Evolutionary conservation across 805 yeast genomes (phyloP).

Genomic region (Hanseniaspora taiwanica): DNA sequence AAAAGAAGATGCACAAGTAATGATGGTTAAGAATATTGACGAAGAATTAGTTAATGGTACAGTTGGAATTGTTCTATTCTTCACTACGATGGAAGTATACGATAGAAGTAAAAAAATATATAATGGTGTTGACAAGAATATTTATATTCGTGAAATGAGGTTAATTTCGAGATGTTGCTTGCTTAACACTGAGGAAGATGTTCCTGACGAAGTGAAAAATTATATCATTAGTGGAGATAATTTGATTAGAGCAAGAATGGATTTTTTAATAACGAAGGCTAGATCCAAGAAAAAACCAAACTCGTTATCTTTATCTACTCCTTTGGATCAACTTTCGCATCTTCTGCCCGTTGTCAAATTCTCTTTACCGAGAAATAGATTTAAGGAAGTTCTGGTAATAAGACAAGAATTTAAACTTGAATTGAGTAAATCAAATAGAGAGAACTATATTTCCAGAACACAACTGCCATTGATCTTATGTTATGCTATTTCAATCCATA

Average conservation of each 20-base stretch:
- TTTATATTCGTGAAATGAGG: slow-evolving; percentile 18
- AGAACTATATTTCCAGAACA: slow-evolving; percentile 24
- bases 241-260: slow-evolving; percentile 5
- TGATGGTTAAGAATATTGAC: slow-evolving; percentile 78
- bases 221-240: slow-evolving; percentile 10
- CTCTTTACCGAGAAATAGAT: slow-evolving; percentile 16
- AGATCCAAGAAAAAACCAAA: background rate
- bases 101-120: slow-evolving; percentile 14
- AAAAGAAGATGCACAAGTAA: slow-evolving; percentile 85
- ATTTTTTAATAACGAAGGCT: slow-evolving; percentile 2
- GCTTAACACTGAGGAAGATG: slow-evolving; percentile 7
- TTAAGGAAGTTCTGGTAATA: slow-evolving; percentile 23
- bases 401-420: slow-evolving; percentile 29
- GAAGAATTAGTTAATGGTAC: slow-evolving; percentile 80
- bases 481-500: slow-evolving; percentile 78
- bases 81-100: slow-evolving; percentile 20
- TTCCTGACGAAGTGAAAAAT: slow-evolving; percentile 16
- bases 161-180: slow-evolving; percentile 23
- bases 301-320: slow-evolving; percentile 8
- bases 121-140: slow-evolving; percentile 16
- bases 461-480: slow-evolving; percentile 64
- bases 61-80: slow-evolving; percentile 53
- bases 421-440: background rate
- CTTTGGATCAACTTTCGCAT: slow-evolving; percentile 10
- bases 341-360: slow-evolving; percentile 24